phyloP scores from a whole-genome alignment of 225 moss, liverwort and hornwort genomes.

The Climacium dendroides region DNA sequence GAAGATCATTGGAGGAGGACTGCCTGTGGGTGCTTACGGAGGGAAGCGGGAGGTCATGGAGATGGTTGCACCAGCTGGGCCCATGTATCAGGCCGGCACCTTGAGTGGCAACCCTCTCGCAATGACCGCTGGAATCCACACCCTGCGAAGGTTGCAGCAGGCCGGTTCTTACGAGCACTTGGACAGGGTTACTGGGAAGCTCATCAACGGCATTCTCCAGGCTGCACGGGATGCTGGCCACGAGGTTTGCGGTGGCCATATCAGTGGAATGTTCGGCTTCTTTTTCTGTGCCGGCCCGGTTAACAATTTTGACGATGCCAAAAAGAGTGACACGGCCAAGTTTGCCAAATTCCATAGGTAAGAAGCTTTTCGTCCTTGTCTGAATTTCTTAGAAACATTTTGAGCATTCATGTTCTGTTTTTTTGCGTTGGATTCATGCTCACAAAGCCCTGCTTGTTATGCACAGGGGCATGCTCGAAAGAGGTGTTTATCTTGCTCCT shows the following conservation, averaged over 20 bases:
- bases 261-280: conserved; percentile 97
- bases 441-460: background rate
- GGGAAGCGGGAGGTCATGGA: conserved; percentile 92
- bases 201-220: conserved; percentile 65
- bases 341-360: conserved; percentile 79
- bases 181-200: conserved; percentile 66
- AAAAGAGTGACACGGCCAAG: conserved; percentile 85
- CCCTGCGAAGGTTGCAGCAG: conserved; percentile 68
- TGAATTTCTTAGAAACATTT: background rate
- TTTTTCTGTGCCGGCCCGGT: conserved; percentile 91
- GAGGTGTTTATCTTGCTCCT: conserved; percentile 90
- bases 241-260: conserved; percentile 75
- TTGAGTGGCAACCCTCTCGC: conserved; percentile 96
- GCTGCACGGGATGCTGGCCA: conserved; percentile 74
- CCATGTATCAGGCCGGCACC: conserved; percentile 98
- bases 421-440: background rate
- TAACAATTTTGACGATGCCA: conserved; percentile 75
- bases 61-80: conserved; percentile 95
- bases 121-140: conserved; percentile 97
- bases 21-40: conserved; percentile 95
- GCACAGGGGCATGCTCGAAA: conserved; percentile 80
- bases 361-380: background rate
- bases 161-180: conserved; percentile 70
- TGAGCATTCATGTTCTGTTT: background rate
- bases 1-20: conserved; percentile 92